A percentile compares a stretch with the other conserved stretches of the same genome.
phyloP scores from a whole-genome alignment of 768 basidiomycete species.

The Multifurca ochricompacta region DNA sequence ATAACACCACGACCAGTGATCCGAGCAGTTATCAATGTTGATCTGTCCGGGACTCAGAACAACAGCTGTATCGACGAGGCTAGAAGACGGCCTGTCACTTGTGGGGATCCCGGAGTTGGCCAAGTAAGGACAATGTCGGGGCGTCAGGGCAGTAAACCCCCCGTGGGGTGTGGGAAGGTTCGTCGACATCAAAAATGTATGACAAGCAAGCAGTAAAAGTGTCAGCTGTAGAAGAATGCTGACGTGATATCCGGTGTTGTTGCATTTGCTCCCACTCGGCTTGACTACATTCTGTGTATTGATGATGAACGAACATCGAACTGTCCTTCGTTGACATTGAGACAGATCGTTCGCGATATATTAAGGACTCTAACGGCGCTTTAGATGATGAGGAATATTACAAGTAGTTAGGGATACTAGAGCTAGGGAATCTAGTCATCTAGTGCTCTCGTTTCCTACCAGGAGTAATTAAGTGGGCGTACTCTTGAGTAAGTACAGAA shows the following conservation, averaged over 20 bases:
- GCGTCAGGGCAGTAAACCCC: conserved; percentile 49
- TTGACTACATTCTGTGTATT: conserved; percentile 66
- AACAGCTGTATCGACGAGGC: conserved; percentile 33
- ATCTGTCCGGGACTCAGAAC: conserved; percentile 64
- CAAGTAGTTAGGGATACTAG: conserved; percentile 41
- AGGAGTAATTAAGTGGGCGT: conserved; percentile 70
- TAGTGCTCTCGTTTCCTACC: conserved; percentile 83
- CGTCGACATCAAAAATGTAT: conserved; percentile 3
- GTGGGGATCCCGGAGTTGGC: too few relatives aligned
- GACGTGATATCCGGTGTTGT: conserved; percentile 40
- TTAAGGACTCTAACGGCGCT: conserved; percentile 36
- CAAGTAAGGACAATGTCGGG: conserved; percentile 65
- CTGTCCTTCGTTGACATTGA: conserved; percentile 46
- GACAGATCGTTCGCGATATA: conserved; percentile 50
- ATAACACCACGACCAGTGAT: conserved; percentile 32
- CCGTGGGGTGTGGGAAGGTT: conserved; percentile 38
- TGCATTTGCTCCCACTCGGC: conserved; percentile 45
- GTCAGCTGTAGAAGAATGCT: conserved; percentile 24
- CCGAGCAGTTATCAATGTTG: conserved; percentile 49
- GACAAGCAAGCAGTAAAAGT: conserved; percentile 22
- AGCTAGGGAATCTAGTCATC: too few relatives aligned
- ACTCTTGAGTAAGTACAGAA: conserved; percentile 55
- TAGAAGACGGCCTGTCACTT: too few relatives aligned
- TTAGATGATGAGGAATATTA: conserved; percentile 53
- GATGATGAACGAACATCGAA: conserved; percentile 30